Conservation (phyloP, 495 filamentous ascomycete species). For the Aspergillus cristatus region DNA sequence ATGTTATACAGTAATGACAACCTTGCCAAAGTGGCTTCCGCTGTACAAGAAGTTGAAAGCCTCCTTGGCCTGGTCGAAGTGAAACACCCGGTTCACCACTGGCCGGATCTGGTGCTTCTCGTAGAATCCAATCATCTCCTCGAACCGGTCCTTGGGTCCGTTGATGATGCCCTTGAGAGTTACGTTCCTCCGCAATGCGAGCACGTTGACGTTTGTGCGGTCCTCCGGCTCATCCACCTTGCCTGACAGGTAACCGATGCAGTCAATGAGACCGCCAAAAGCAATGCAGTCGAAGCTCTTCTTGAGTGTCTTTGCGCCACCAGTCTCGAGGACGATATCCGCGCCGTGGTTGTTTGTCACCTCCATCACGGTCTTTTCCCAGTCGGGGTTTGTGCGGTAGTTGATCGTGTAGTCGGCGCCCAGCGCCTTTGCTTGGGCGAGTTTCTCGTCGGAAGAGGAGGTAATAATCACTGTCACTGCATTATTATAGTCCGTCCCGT, state of each 20-base stretch:
- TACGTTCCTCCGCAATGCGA: conserved; percentile 40
- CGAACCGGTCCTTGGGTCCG: conserved; percentile 48
- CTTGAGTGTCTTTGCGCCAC: conserved; percentile 48
- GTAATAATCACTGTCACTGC: conserved; percentile 53
- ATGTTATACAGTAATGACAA: conserved; percentile 46
- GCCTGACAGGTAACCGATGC: conserved; percentile 59
- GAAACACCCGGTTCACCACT: conserved; percentile 52
- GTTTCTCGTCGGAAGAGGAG: conserved; percentile 61
- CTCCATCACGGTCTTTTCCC: conserved; percentile 59
- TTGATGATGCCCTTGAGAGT: conserved; percentile 54
- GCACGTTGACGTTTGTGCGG: conserved; percentile 40
- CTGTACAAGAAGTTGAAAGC: conserved; percentile 48
- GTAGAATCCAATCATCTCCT: conserved; percentile 53
- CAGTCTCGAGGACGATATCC: conserved; percentile 61
- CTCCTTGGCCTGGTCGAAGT: conserved; percentile 44
- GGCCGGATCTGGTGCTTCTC: conserved; percentile 53
- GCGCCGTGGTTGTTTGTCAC: conserved; percentile 52
- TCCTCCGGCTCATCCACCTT: conserved; percentile 36
- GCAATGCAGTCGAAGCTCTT: conserved; percentile 58
- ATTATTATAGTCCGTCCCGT: not conserved
- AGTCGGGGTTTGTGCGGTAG: conserved; percentile 57
- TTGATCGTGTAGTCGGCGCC: conserved; percentile 53
- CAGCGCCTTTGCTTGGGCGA: conserved; percentile 49
- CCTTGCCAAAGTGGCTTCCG: conserved; percentile 68
- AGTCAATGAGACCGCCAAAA: conserved; percentile 55